Evolutionary conservation across 1,139 yeast species (phyloP).

Genomic region (Hanseniaspora uvarum): DNA sequence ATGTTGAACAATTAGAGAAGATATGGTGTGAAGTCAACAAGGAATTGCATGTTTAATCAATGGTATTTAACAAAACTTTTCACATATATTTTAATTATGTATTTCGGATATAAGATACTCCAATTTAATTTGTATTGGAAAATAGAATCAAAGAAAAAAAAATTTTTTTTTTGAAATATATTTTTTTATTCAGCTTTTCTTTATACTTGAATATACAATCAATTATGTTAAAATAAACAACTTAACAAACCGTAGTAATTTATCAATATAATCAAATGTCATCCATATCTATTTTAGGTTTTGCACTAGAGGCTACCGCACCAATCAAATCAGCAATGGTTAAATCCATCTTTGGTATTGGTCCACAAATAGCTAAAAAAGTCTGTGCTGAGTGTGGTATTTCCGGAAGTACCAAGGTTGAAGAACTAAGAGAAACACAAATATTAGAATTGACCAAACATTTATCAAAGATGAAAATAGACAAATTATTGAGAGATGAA

Average conservation of each 20-base stretch:
- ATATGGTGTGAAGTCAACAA: slow-evolving; percentile 18
- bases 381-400: slow-evolving; percentile 82
- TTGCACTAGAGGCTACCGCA: slow-evolving; percentile 51
- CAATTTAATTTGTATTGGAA: background rate
- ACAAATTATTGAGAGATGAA: slow-evolving; percentile 71
- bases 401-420: slow-evolving; percentile 90
- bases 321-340: slow-evolving; percentile 54
- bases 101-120: background rate
- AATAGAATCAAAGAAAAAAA: background rate
- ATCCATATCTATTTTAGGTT: slow-evolving; percentile 58
- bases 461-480: slow-evolving; percentile 70
- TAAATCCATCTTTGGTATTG: slow-evolving; percentile 77
- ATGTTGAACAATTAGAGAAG: slow-evolving; percentile 40
- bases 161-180: background rate
- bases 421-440: slow-evolving; percentile 81
- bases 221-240: too few species aligned
- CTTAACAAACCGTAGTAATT: too few species aligned
- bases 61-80: background rate
- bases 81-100: background rate
- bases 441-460: slow-evolving; percentile 80
- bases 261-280: slow-evolving; percentile 37
- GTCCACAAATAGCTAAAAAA: slow-evolving; percentile 58
- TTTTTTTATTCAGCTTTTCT: background rate
- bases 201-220: background rate
- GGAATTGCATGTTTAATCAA: background rate